Percentiles rank a stretch among this genome's conserved stretches.
Evolutionary conservation across 257 asterid species (phyloP).

Genomic region (Solanum acaule): DNA sequence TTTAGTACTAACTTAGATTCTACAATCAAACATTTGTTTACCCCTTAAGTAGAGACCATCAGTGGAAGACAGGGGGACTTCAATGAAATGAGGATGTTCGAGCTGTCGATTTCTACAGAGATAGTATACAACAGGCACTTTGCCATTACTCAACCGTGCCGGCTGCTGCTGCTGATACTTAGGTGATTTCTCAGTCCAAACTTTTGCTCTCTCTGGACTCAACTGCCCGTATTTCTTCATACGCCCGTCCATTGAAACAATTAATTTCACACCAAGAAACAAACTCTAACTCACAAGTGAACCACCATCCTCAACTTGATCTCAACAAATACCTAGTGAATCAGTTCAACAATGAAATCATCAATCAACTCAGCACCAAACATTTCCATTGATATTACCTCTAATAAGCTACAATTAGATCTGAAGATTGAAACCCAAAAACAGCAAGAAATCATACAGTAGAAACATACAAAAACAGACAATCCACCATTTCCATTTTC

Average conservation of each 20-base stretch:
- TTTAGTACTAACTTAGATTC: background rate
- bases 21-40: conserved; percentile 8
- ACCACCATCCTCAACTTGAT: background rate
- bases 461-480: background rate
- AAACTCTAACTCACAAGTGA: background rate
- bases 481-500: background rate
- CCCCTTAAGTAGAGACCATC: conserved; percentile 89
- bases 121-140: conserved; percentile 75
- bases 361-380: background rate
- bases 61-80: conserved; percentile 73
- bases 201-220: conserved; percentile 90
- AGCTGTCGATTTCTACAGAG: conserved; percentile 76
- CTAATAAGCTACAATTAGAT: background rate
- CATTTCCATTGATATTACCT: background rate
- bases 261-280: background rate
- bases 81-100: conserved; percentile 98
- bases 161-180: conserved; percentile 39
- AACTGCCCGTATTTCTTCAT: conserved; percentile 54
- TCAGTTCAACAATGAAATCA: background rate
- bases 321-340: background rate
- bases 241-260: conserved; percentile 35
- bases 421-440: background rate
- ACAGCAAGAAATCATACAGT: background rate
- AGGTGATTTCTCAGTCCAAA: conserved; percentile 90
- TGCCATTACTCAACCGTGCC: conserved; percentile 13